These are phyloP conservation scores for Metarhizium humberi DNA, from an alignment of 2,329 filamentous ascomycete genomes.

Conservation along the genomic window DNA sequence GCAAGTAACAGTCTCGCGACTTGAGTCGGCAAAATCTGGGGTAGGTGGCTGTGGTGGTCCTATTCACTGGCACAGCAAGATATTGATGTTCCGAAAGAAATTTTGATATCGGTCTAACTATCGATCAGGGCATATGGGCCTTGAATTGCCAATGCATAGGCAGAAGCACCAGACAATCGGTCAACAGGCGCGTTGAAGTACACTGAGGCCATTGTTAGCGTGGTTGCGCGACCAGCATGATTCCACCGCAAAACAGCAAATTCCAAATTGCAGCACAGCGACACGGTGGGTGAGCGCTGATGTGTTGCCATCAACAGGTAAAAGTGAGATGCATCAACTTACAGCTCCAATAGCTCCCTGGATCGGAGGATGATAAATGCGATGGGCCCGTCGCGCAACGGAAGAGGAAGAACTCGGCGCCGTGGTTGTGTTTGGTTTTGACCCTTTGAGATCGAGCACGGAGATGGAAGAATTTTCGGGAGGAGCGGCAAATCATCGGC, in stretches of 20 bases:
- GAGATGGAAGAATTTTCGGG: slow-evolving; percentile 27
- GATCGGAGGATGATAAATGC: slow-evolving; percentile 34
- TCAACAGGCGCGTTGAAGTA: slow-evolving; percentile 4
- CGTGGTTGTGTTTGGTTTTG: slow-evolving; percentile 25
- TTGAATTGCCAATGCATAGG: background rate
- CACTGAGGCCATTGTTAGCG: slow-evolving; percentile 14
- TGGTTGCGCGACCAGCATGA: slow-evolving; percentile 1
- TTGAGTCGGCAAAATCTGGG: background rate
- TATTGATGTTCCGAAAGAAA: background rate
- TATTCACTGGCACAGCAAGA: background rate
- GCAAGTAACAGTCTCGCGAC: background rate
- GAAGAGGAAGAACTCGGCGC: slow-evolving; percentile 39
- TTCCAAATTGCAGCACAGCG: slow-evolving; percentile 2
- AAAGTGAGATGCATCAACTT: slow-evolving; percentile 18
- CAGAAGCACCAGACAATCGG: slow-evolving; percentile 5
- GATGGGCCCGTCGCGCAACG: slow-evolving; percentile 30
- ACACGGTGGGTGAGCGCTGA: slow-evolving; percentile 6
- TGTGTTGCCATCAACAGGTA: slow-evolving; percentile 1
- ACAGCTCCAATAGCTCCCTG: slow-evolving; percentile 19
- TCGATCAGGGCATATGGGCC: background rate
- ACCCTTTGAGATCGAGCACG: slow-evolving; percentile 17
- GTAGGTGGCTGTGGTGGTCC: background rate
- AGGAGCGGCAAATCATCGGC: slow-evolving; percentile 10
- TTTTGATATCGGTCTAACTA: background rate
- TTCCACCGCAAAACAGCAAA: slow-evolving; percentile 5